A percentile compares a stretch with the other conserved stretches of the same genome.
Evolutionary conservation across 257 asterid genomes (phyloP).

Genomic region (Thymus mandschuricus): DNA sequence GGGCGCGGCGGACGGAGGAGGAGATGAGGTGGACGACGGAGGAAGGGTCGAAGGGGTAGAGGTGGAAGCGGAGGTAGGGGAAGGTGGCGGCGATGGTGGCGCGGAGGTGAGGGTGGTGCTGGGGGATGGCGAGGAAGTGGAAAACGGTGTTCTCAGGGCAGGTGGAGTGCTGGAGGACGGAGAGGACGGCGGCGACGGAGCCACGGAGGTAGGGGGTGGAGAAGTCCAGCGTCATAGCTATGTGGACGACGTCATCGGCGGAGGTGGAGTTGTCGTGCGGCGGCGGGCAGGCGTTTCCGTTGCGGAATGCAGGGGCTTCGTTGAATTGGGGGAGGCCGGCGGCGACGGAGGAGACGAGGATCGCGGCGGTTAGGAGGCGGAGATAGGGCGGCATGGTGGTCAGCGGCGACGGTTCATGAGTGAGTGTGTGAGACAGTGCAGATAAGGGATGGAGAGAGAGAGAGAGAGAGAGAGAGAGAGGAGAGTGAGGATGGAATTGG

Average conservation of each 20-base stretch:
- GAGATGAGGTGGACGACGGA: constrained; percentile 73
- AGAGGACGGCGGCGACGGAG: constrained; percentile 83
- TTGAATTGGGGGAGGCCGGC: constrained; percentile 54
- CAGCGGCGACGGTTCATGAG: constrained; percentile 16
- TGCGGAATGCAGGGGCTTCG: constrained; percentile 91
- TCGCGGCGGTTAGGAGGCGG: constrained; percentile 33
- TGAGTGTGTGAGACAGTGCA: constrained; percentile 2
- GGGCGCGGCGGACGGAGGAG: constrained; percentile 85
- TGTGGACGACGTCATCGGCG: constrained; percentile 53
- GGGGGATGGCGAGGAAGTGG: constrained; percentile 69
- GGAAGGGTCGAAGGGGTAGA: constrained; percentile 72
- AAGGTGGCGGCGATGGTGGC: constrained; percentile 63
- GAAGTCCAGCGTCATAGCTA: constrained; percentile 87
- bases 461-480: not conserved
- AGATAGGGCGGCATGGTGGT: constrained; percentile 37
- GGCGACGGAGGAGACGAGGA: constrained; percentile 40
- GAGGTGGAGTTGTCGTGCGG: constrained; percentile 41
- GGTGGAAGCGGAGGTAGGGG: constrained; percentile 74
- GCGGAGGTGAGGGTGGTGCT: constrained; percentile 59
- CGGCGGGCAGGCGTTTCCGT: constrained; percentile 60
- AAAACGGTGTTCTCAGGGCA: constrained; percentile 85
- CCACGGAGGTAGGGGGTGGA: constrained; percentile 94
- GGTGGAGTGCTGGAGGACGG: constrained; percentile 84
- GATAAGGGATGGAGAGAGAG: not conserved
- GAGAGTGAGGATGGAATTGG: not conserved